Conservation (phyloP, 345 rosid species). For the Jatropha curcas region DNA sequence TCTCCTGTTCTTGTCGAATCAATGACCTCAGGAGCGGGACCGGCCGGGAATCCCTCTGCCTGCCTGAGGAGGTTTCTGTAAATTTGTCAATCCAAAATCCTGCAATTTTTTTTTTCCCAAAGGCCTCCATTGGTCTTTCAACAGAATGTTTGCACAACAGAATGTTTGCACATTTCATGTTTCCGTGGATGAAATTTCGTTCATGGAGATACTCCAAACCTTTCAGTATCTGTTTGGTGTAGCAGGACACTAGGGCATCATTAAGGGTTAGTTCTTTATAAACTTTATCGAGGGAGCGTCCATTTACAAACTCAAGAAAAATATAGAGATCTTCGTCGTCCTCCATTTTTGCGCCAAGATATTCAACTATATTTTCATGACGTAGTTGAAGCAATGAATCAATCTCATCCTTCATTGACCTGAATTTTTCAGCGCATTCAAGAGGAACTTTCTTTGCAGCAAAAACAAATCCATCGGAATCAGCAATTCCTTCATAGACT, state of each 20-base stretch:
- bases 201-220: background rate
- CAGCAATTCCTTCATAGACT: background rate
- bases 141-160: no score
- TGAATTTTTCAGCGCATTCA: no score
- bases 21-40: slow-evolving; percentile 24
- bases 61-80: background rate
- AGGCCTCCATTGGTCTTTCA: no score
- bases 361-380: background rate
- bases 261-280: background rate
- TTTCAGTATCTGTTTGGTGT: background rate
- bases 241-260: background rate
- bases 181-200: background rate
- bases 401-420: background rate
- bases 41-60: background rate
- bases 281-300: background rate
- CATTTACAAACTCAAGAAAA: background rate
- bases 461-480: background rate
- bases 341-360: background rate
- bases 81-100: background rate
- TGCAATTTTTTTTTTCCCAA: background rate
- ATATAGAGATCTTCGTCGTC: background rate
- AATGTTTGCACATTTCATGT: background rate
- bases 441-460: background rate
- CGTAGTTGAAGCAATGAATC: background rate
- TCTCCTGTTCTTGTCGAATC: slow-evolving; percentile 43